Conservation (phyloP, 495 filamentous ascomycete species). For the Recurvomyces mirabilis region DNA sequence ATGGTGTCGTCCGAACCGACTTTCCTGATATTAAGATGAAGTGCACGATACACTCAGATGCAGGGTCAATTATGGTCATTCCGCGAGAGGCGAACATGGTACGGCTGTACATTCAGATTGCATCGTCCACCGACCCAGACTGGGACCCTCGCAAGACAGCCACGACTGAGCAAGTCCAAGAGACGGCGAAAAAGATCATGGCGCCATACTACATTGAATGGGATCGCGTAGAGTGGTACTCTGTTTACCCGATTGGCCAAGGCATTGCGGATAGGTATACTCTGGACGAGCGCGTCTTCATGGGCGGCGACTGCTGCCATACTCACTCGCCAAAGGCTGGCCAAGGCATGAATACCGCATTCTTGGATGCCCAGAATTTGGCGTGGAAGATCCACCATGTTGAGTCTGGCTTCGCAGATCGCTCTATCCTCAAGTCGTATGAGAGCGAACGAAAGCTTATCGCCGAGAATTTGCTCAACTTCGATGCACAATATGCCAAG, state of each 20-base stretch:
- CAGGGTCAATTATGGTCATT: constrained; percentile 38
- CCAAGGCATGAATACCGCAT: constrained; percentile 63
- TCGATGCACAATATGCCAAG: constrained; percentile 42
- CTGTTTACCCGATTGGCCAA: constrained; percentile 57
- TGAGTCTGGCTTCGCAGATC: constrained; percentile 40
- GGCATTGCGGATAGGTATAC: constrained; percentile 57
- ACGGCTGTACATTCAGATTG: constrained; percentile 36
- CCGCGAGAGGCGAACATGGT: constrained; percentile 37
- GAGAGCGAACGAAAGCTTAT: constrained; percentile 55
- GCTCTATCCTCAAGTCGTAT: constrained; percentile 55
- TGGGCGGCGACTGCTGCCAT: constrained; percentile 53
- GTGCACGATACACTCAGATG: constrained; percentile 55
- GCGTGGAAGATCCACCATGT: constrained; percentile 64
- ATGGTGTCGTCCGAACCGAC: constrained; percentile 35
- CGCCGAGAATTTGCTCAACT: constrained; percentile 62
- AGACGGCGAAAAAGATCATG: constrained; percentile 49
- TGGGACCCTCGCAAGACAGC: constrained; percentile 41
- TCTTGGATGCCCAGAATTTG: constrained; percentile 50
- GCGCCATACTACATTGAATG: constrained; percentile 48
- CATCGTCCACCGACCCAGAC: constrained; percentile 48
- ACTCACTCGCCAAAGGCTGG: constrained; percentile 62
- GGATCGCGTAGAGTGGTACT: constrained; percentile 48
- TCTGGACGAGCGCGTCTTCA: constrained; percentile 49
- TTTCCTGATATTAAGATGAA: constrained; percentile 61
- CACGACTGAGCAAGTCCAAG: constrained; percentile 49